Base-by-base conservation (phyloP, 306 rosid species). In the Myrica gale region DNA sequence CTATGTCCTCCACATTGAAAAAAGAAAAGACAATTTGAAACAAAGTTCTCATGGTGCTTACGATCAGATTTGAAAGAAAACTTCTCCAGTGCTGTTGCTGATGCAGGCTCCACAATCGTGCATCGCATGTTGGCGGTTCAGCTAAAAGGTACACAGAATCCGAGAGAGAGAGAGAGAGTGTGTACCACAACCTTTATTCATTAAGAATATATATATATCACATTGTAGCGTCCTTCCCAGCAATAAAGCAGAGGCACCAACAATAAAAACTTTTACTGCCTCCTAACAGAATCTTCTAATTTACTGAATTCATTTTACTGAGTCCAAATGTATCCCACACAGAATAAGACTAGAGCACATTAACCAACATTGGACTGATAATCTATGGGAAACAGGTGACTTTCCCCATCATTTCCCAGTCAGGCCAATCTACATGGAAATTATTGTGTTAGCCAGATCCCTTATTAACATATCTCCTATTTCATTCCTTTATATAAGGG, bases 351-450 rank as follows among this genome's bases (percentile, higher is more conserved):
- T 5, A 69, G 47, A 17, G 50, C 74, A 76, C 57, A 76, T 65
- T 5, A 63, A 77, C 58, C 67, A 67, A 4, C 3, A 26, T 37
- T 56, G 58, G 47, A 9, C 58, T 69, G 55, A 9, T 45, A 17
- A 10, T 50, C 41, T 37, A 69, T 26, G 71, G 74, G 74, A 42
- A 65, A 72, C 45, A 39, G 10, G 41, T 12, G 20, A 56, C 43
- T 78, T 61, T 68, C 63, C 75, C 62, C 71, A 11, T 44, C 39
- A 37, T 55, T 69, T 60, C 76, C 77, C 26, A 5, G 53, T 23
- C 65, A 41, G 57, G 26, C 50, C 65, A 78, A 62, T 21, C 68
- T 26, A 76, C 43, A 58, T 12, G 73, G 84, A 39, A 45, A 63
- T 20, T 32, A 63, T 66, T 54, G 62, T 20, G 77, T 56, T 45